Evolutionary conservation across 805 yeast species (phyloP), one percentile per base, ranked within the genome.

Genomic region (Yamadazyma insecticola): DNA sequence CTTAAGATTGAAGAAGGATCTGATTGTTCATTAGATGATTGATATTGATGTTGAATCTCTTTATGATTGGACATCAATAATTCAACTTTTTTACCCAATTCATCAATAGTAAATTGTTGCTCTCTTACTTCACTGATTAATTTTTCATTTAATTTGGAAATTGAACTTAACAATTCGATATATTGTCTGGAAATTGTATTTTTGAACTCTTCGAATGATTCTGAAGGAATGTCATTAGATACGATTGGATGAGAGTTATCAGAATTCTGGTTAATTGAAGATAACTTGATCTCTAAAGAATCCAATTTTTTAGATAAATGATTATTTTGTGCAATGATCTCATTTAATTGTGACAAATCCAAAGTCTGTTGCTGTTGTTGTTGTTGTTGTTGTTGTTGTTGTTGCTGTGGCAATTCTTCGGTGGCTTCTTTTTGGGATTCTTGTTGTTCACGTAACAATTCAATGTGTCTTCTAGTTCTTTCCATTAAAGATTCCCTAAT

Each of bases 61-160:
- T 55, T 56, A 41, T 64, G 70, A 35, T 61, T 52, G 7, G 47
- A 44, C 67, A 64, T 60, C 17, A 65, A 49, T 29, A 64, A 43
- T 33, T 63, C 70, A 4, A 66, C 67, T 39, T 64, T 64, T 28
- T 47, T 53, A 8, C 54, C 43, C 16, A 66, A 35, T 28, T 55
- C 60, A 16, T 51, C 58, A 21, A 58, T 51, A 12, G 54, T 55
- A 28, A 36, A 45, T 27, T 60, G 70, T 20, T 66, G 69, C 30
- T 57, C 65, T 38, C 61, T 53, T 13, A 66, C 65, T 38, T 64
- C 70, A 1, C 65, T 61, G 35, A 66, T 55, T 10, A 65, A 55
- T 30, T 53, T 58, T 27, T 60, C 58, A 32, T 63, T 62, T 14
- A 60, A 44, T 24, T 47, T 41, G 4, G 57, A 43, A 3, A 64